These are phyloP conservation scores for Phanerochaete sordida DNA, from an alignment of 768 basidiomycete species.

Conservation along the genomic window DNA sequence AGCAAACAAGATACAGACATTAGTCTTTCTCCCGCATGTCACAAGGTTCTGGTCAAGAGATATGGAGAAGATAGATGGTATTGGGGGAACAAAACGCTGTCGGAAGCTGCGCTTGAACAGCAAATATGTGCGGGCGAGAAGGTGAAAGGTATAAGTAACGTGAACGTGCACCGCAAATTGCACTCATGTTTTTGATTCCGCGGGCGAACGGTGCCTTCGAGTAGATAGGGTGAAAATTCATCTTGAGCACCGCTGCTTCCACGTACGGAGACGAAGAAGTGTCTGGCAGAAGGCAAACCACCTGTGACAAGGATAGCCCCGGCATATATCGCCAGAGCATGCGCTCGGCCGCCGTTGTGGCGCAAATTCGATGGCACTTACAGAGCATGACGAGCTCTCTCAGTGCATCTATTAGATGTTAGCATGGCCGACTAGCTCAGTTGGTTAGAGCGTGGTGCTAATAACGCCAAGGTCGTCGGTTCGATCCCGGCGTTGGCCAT, in stretches of 20 bases:
- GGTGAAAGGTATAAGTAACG: background rate
- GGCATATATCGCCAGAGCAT: background rate
- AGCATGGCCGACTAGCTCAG: conserved; percentile 81
- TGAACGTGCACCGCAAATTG: no score
- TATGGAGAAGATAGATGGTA: background rate
- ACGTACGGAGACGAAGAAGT: background rate
- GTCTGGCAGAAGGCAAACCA: background rate
- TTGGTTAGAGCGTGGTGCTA: conserved; percentile 93
- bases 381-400: no score
- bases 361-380: no score
- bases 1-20: no score
- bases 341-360: no score
- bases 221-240: no score
- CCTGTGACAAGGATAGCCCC: background rate
- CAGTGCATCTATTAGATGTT: no score
- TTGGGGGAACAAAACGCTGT: background rate
- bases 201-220: no score
- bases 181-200: no score
- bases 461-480: conserved; percentile 34
- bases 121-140: background rate
- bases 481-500: conserved; percentile 18
- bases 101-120: background rate
- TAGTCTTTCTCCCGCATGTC: no score
- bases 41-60: no score
- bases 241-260: no score